Evolutionary conservation across 306 rosid genomes (phyloP).

Genomic region (Vachellia pachyceras): DNA sequence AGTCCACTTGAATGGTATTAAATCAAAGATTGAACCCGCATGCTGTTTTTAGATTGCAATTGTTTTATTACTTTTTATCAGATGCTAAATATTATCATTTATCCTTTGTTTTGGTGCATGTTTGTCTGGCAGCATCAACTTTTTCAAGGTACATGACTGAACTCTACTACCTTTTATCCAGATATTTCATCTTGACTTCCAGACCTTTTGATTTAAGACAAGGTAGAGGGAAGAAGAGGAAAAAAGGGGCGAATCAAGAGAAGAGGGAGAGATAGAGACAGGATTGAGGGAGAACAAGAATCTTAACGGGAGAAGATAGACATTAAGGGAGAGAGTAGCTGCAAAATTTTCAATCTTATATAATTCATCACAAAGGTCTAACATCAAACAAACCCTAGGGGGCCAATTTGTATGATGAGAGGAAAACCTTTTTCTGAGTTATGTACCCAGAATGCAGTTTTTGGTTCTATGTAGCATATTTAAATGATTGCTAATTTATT

Average conservation of each 20-base stretch:
- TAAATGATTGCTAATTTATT: slow-evolving; percentile 19
- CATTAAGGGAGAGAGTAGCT: background rate
- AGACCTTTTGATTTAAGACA: slow-evolving; percentile 1
- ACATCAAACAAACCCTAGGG: background rate
- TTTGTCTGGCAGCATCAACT: slow-evolving; percentile 69
- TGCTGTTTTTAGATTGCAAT: slow-evolving; percentile 2
- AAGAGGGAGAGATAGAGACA: background rate
- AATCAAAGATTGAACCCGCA: slow-evolving; percentile 30
- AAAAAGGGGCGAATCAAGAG: background rate
- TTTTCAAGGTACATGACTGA: slow-evolving; percentile 73
- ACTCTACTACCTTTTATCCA: slow-evolving; percentile 22
- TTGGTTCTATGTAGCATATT: slow-evolving; percentile 10
- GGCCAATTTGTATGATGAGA: background rate
- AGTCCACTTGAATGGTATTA: slow-evolving; percentile 90
- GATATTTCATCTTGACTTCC: background rate
- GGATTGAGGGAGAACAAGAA: background rate
- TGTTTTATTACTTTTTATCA: slow-evolving; percentile 32
- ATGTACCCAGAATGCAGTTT: background rate
- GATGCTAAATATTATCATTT: slow-evolving; percentile 13
- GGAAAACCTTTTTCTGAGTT: background rate
- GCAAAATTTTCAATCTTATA: background rate
- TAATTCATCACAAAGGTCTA: background rate
- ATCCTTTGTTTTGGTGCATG: slow-evolving; percentile 52
- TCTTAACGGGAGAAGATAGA: background rate
- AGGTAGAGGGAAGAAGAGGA: background rate